phyloP scores from a whole-genome alignment of 78 protist genomes.

The Ministeria vibrans region DNA sequence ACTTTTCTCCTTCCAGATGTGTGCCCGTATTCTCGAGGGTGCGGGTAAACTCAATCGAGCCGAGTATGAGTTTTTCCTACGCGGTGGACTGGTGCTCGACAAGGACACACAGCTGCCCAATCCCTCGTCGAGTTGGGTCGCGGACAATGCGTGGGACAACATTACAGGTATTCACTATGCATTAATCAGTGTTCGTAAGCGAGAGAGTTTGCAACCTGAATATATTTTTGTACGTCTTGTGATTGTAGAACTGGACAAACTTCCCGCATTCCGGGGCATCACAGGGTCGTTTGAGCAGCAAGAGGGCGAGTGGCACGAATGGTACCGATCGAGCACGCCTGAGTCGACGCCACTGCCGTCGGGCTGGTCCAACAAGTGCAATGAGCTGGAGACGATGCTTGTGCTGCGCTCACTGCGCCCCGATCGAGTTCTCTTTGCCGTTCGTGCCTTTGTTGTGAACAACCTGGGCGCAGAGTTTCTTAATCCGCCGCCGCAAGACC shows the following conservation, averaged over 20 bases:
- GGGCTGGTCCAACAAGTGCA: constrained; percentile 67
- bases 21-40: constrained; percentile 43
- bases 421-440: constrained; percentile 71
- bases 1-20: constrained; percentile 78
- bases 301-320: constrained; percentile 63
- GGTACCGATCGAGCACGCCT: constrained; percentile 64
- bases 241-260: constrained; percentile 72
- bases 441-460: constrained; percentile 37
- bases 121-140: constrained; percentile 67
- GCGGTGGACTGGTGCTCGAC: constrained; percentile 78
- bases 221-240: too few relatives aligned
- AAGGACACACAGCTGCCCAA: constrained; percentile 40
- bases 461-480: constrained; percentile 53
- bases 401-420: constrained; percentile 78
- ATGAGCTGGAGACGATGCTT: constrained; percentile 59
- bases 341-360: constrained; percentile 67
- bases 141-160: constrained; percentile 72
- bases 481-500: constrained; percentile 72
- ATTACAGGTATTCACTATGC: too few relatives aligned
- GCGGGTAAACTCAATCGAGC: constrained; percentile 33
- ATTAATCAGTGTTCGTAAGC: too few relatives aligned
- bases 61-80: constrained; percentile 67
- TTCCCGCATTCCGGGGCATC: constrained; percentile 39
- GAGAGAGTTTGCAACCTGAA: too few relatives aligned
- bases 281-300: constrained; percentile 41